Evolutionary conservation across 1,284 basidiomycete genomes (phyloP).

Genomic region (Phellinidium pouzarii): DNA sequence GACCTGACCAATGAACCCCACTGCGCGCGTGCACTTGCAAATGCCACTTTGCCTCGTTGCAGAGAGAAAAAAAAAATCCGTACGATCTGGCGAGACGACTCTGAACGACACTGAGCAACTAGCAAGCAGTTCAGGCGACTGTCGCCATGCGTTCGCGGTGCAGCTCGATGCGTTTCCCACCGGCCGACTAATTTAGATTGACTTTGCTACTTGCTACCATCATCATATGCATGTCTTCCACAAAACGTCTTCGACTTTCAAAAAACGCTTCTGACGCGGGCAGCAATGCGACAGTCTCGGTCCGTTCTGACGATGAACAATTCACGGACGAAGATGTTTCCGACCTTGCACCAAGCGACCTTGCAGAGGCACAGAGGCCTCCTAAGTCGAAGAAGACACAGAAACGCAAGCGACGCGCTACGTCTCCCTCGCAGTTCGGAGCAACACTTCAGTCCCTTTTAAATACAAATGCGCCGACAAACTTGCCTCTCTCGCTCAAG

Average conservation of each 20-base stretch:
- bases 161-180: background rate
- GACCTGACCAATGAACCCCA: constrained; percentile 7
- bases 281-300: background rate
- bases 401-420: constrained; percentile 75
- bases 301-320: constrained; percentile 21
- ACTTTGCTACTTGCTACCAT: background rate
- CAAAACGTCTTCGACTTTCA: constrained; percentile 26
- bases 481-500: constrained; percentile 66
- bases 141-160: background rate
- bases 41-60: constrained; percentile 1
- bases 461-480: constrained; percentile 57
- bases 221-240: constrained; percentile 23
- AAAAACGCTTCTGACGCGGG: constrained; percentile 8
- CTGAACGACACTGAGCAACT: no score
- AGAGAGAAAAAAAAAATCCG: background rate
- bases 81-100: no score
- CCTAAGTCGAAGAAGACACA: constrained; percentile 69
- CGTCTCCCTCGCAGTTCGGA: constrained; percentile 67
- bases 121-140: no score
- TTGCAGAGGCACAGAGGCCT: constrained; percentile 39
- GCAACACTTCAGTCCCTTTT: constrained; percentile 63
- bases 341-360: constrained; percentile 51
- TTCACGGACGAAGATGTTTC: constrained; percentile 29
- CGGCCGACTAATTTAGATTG: background rate
- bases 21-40: background rate